These are phyloP conservation scores for Cladosporium halotolerans DNA, from an alignment of 2,329 filamentous ascomycete species.

Conservation along the genomic window DNA sequence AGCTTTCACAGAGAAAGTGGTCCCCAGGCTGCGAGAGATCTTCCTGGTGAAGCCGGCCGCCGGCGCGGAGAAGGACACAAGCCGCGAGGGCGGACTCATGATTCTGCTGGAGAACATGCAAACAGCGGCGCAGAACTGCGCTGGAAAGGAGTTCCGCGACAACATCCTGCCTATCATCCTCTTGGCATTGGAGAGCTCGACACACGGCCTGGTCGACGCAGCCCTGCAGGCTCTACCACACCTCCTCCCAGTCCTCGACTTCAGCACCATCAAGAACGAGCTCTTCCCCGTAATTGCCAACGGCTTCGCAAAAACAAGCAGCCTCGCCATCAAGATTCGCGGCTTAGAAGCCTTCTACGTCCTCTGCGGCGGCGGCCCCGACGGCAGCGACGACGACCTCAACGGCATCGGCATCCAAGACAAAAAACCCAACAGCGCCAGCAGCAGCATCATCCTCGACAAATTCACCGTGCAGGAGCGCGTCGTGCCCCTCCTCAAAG, in stretches of 20 bases:
- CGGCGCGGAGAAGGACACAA: conserved; percentile 66
- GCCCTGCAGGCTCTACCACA: conserved; percentile 70
- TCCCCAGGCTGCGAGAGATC: conserved; percentile 76
- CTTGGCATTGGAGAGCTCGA: conserved; percentile 78
- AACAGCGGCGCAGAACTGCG: conserved; percentile 70
- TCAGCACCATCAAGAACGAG: conserved; percentile 94
- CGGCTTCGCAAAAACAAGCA: conserved; percentile 90
- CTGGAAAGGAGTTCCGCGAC: conserved; percentile 91
- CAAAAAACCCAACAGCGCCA: conserved; percentile 39
- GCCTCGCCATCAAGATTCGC: conserved; percentile 87
- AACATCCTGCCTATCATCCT: conserved; percentile 84
- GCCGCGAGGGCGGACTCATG: conserved; percentile 85
- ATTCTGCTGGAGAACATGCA: conserved; percentile 79
- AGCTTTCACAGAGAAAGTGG: conserved; percentile 75
- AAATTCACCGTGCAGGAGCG: conserved; percentile 99
- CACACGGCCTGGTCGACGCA: conserved; percentile 81
- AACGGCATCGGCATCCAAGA: conserved; percentile 55
- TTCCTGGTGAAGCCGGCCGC: conserved; percentile 58
- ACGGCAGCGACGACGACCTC: conserved; percentile 48
- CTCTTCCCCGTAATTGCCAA: conserved; percentile 85
- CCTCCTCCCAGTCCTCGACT: conserved; percentile 84
- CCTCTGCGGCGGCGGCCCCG: conserved; percentile 65
- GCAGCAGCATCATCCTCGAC: conserved; percentile 69
- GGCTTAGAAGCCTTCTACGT: conserved; percentile 85
- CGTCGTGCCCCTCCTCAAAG: conserved; percentile 81